Evolutionary conservation across 202 grass and related monocot species (phyloP).

Genomic region (Digitaria exilis): DNA sequence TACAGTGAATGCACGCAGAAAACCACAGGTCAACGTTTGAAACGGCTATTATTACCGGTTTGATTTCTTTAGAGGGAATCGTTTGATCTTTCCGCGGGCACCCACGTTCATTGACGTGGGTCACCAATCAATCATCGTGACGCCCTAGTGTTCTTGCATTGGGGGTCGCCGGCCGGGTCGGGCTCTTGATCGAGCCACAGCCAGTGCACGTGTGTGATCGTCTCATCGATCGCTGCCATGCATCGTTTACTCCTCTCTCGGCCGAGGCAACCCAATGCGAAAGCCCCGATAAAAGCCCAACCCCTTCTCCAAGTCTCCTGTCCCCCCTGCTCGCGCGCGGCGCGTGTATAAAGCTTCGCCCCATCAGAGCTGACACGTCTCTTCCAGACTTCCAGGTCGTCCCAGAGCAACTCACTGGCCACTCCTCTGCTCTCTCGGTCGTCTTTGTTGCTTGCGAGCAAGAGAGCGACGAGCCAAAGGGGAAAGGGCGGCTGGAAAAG

Average conservation of each 20-base stretch:
- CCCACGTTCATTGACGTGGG: neutral
- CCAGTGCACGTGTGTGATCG: neutral
- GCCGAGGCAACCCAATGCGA: conserved; percentile 15
- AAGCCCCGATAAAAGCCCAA: neutral
- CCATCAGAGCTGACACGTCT: neutral
- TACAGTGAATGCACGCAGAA: neutral
- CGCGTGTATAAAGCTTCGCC: neutral
- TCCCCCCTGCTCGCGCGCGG: neutral
- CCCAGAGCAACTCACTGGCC: neutral
- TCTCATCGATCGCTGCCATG: neutral
- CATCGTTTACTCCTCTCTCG: no score
- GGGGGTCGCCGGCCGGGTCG: conserved; percentile 16
- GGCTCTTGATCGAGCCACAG: neutral
- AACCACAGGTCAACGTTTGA: neutral
- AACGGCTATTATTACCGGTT: neutral
- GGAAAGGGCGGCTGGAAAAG: neutral
- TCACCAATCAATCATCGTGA: neutral
- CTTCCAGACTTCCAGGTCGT: neutral
- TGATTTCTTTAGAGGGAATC: neutral
- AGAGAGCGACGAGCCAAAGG: neutral
- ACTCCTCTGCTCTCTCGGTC: no score
- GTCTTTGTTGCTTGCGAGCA: neutral
- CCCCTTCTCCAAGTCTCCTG: conserved; percentile 32
- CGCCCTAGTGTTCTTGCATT: neutral
- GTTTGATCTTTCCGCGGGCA: neutral